Conservation (phyloP, 2,329 filamentous ascomycete species). For the Dothiorella sarmentorum region DNA sequence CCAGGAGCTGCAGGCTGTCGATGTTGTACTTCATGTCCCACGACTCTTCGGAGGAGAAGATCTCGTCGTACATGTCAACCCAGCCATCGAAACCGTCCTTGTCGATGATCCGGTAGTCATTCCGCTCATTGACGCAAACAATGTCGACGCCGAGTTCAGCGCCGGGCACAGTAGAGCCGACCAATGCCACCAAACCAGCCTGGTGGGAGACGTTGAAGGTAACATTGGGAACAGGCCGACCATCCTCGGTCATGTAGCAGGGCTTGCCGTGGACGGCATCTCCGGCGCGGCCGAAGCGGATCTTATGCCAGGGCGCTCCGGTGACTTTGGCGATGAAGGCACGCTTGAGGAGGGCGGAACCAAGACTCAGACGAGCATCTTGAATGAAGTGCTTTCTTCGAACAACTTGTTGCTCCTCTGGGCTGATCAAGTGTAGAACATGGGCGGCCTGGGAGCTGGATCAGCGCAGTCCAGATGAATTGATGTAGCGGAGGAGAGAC, state of each 20-base stretch:
- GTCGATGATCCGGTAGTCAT: conserved; percentile 58
- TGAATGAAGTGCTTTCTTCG: conserved; percentile 62
- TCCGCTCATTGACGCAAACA: conserved; percentile 70
- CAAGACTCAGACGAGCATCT: conserved; percentile 73
- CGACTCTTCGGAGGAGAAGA: conserved; percentile 63
- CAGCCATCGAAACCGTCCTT: conserved; percentile 62
- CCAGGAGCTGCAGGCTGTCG: conserved; percentile 40
- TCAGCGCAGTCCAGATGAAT: background rate
- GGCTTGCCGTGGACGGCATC: conserved; percentile 51
- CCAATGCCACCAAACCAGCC: conserved; percentile 67
- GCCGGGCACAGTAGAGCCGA: conserved; percentile 45
- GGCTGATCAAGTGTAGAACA: conserved; percentile 41
- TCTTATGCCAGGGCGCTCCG: conserved; percentile 58
- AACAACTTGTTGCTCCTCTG: conserved; percentile 56
- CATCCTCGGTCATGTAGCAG: conserved; percentile 45
- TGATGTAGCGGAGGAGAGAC: conserved; percentile 16
- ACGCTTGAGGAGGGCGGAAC: conserved; percentile 70
- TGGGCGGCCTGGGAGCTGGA: conserved; percentile 37
- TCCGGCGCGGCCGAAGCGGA: conserved; percentile 55
- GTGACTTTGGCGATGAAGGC: conserved; percentile 60
- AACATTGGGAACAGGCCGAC: conserved; percentile 38
- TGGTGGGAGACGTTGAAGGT: conserved; percentile 81
- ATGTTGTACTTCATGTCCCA: conserved; percentile 53
- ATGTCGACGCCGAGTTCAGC: conserved; percentile 67
- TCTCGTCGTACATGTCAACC: conserved; percentile 69